phyloP scores from a whole-genome alignment of 225 moss, liverwort and hornwort species.

The Sphagnum tenellum region DNA sequence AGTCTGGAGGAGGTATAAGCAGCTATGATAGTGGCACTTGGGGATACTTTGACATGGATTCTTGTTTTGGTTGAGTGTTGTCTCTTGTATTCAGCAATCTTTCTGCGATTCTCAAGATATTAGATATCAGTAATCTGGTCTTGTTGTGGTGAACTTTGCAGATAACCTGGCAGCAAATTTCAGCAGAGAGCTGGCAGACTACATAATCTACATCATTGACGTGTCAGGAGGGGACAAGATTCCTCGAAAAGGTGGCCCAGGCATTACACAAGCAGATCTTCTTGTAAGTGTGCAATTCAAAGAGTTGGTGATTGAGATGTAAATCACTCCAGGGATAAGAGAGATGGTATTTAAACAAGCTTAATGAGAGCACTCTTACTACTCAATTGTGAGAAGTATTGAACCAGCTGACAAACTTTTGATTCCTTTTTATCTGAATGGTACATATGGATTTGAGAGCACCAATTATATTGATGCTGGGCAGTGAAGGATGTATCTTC shows the following conservation, averaged over 20 bases:
- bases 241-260: conserved; percentile 93
- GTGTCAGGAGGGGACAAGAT: conserved; percentile 98
- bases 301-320: no score
- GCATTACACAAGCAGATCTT: conserved; percentile 99
- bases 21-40: background rate
- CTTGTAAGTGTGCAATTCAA: conserved; percentile 31
- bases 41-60: background rate
- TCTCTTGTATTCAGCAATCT: background rate
- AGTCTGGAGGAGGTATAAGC: conserved; percentile 85
- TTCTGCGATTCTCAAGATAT: background rate
- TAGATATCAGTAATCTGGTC: background rate
- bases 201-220: conserved; percentile 97
- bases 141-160: conserved; percentile 5
- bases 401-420: no score
- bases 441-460: no score
- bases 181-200: conserved; percentile 96
- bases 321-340: no score
- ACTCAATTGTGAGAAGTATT: no score
- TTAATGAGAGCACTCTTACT: no score
- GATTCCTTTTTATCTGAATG: no score
- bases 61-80: no score
- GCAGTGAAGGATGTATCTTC: no score
- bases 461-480: no score
- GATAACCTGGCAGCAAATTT: conserved; percentile 97
- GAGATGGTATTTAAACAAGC: no score